Base-by-base conservation (phyloP, 257 asterid species). In the Ilex aquifolium region DNA sequence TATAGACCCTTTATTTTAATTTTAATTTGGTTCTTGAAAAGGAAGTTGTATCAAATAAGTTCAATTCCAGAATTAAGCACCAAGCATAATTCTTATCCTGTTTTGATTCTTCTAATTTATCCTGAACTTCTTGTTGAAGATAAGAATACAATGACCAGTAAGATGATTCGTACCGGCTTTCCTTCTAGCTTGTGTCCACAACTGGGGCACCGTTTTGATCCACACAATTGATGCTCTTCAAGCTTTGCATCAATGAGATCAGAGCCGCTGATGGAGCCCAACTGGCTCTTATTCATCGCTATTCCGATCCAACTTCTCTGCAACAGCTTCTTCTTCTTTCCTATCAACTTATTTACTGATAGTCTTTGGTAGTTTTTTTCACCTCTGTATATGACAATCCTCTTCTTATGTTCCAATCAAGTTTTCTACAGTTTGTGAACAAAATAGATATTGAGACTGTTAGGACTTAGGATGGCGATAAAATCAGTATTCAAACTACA, bases 181-280 rank as follows among this genome's bases (percentile, higher is more conserved):
- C 84, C 92, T 75, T 93, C 88, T 10, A 93, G 91, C 76, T 80
- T 90, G 82, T 90, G 99, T 12, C 99, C 99, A 63, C 99, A 93
- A 68, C 96, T 88, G 13, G 99, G 99, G 63, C 99, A 93, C 65
- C 84, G 95, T 63, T 87, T 90, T 81, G 95, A 81, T 88, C 96
- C 97, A 65, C 95, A 85, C 54, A 90, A 68, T 70, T 88, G 97
- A 79, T 89, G 96, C 79, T 87, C 99, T 51, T 93, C 99, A 59
- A 93, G 91, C 85, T 93, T 93, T 0, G 96, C 88, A 76, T 89
- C 97, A 61, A 93, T 93, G 73, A 90, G 97, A 82, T 90, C 95
- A 73, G 84, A 79, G 54, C 95, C 83, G 73, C 86, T 86, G 50
- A 83, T 83, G 50, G 86, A 85, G 67, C 93, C 90, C 74, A 79